Evolutionary conservation across 805 yeast species (phyloP).

Genomic region (Hanseniaspora pseudoguilliermondii): DNA sequence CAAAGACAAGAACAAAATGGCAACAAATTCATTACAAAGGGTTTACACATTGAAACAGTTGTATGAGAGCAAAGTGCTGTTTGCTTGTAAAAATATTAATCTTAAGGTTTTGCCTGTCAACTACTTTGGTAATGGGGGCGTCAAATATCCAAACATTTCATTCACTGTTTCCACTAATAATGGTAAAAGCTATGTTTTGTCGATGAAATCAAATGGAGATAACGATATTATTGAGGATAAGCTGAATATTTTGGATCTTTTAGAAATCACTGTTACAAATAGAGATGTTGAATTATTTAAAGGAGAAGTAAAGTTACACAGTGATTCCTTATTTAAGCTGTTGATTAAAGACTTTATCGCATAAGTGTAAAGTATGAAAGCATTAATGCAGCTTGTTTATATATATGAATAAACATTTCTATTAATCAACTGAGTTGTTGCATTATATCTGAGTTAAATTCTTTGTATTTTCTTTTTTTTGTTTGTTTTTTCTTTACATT

Average conservation of each 20-base stretch:
- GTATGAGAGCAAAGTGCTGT: conserved; percentile 56
- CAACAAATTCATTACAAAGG: conserved; percentile 36
- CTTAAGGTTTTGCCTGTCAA: conserved; percentile 28
- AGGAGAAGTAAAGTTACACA: conserved; percentile 55
- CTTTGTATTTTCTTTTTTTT: too few species aligned
- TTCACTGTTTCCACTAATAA: conserved; percentile 64
- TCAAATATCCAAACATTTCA: conserved; percentile 52
- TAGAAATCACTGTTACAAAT: conserved; percentile 52
- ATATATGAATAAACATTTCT: too few species aligned
- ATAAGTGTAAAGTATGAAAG: background rate
- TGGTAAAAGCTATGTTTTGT: conserved; percentile 56
- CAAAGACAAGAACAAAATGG: conserved; percentile 61
- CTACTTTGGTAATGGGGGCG: conserved; percentile 31
- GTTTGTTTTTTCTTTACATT: too few species aligned
- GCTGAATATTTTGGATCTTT: conserved; percentile 56
- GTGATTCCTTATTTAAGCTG: conserved; percentile 53
- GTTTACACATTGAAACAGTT: conserved; percentile 58
- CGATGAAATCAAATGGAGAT: conserved; percentile 32
- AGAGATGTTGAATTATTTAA: conserved; percentile 45
- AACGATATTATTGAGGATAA: conserved; percentile 30
- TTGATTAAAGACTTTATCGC: conserved; percentile 52
- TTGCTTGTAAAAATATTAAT: conserved; percentile 45
- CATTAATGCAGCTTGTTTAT: too few species aligned
- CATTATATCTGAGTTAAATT: too few species aligned
- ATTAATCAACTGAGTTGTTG: too few species aligned